Conservation (phyloP, 2,329 filamentous ascomycete genomes). For the Colletotrichum ledebouriae region DNA sequence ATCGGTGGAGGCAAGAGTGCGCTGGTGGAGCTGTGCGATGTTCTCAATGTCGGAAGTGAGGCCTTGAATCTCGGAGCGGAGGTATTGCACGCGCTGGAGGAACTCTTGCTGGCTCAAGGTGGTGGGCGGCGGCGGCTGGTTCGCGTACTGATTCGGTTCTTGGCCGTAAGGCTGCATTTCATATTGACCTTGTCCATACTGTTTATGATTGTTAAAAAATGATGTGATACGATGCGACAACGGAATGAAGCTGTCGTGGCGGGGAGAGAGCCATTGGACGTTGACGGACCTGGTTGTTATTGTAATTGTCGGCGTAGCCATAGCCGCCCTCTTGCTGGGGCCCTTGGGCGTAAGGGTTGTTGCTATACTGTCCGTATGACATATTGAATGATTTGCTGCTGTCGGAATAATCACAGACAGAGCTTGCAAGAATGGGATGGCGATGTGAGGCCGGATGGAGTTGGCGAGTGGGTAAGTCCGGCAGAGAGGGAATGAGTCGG, state of each 20-base stretch:
- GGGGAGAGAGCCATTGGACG: background rate
- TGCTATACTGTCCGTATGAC: constrained; percentile 73
- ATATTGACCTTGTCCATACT: constrained; percentile 58
- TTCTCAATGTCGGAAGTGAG: constrained; percentile 76
- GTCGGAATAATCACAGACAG: constrained; percentile 18
- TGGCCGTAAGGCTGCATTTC: constrained; percentile 68
- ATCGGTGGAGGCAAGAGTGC: constrained; percentile 76
- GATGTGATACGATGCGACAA: background rate
- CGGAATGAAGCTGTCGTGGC: background rate
- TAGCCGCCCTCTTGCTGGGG: constrained; percentile 63
- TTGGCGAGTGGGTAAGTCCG: constrained; percentile 9
- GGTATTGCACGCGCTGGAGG: constrained; percentile 74
- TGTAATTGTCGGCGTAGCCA: constrained; percentile 50
- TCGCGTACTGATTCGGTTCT: constrained; percentile 46
- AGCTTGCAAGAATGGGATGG: constrained; percentile 5
- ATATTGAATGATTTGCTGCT: constrained; percentile 55
- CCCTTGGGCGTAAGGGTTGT: constrained; percentile 74
- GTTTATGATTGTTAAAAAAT: constrained; percentile 24
- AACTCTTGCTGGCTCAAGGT: constrained; percentile 75
- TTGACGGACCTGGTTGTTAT: constrained; percentile 55
- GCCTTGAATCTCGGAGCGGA: constrained; percentile 76
- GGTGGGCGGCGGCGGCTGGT: constrained; percentile 44
- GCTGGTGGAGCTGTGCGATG: constrained; percentile 79
- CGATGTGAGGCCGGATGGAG: background rate
- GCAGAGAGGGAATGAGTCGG: constrained; percentile 3